Evolutionary conservation across 1,284 basidiomycete species (phyloP).

Genomic region (Trichosporon faecale): DNA sequence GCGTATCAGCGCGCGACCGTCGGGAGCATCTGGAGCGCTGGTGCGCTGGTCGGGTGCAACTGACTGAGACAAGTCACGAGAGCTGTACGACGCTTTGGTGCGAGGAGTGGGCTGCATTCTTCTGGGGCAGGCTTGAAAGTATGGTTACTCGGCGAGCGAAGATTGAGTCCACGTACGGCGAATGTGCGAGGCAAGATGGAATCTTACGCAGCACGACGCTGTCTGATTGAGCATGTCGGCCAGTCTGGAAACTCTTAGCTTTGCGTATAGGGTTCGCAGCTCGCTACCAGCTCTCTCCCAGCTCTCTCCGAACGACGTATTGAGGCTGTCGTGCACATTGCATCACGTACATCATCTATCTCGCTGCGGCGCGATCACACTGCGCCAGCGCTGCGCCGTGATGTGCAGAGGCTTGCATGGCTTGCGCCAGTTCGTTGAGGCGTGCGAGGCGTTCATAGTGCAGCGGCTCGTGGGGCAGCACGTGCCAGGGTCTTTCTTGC

Average conservation of each 20-base stretch:
- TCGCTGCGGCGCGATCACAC: background rate
- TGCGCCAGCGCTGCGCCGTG: background rate
- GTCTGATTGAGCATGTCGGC: constrained; percentile 1
- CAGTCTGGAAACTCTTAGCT: constrained; percentile 1
- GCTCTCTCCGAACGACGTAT: too few species aligned
- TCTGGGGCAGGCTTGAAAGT: background rate
- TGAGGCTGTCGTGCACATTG: background rate
- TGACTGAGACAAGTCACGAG: background rate
- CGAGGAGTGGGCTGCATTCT: background rate
- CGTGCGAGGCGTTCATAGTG: too few species aligned
- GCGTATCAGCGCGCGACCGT: background rate
- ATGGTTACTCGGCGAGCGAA: background rate
- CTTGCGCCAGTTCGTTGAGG: too few species aligned
- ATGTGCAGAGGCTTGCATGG: background rate
- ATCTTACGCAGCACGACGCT: background rate
- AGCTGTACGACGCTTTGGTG: background rate
- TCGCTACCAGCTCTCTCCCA: background rate
- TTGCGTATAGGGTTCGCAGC: background rate
- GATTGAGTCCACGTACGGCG: background rate
- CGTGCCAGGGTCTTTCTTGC: background rate
- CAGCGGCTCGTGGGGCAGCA: background rate
- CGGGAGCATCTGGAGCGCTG: background rate
- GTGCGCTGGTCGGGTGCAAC: background rate
- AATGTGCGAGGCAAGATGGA: background rate
- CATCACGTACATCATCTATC: background rate